Evolutionary conservation across 163 green algal genomes (phyloP).

Genomic region (Volvox carteri): DNA sequence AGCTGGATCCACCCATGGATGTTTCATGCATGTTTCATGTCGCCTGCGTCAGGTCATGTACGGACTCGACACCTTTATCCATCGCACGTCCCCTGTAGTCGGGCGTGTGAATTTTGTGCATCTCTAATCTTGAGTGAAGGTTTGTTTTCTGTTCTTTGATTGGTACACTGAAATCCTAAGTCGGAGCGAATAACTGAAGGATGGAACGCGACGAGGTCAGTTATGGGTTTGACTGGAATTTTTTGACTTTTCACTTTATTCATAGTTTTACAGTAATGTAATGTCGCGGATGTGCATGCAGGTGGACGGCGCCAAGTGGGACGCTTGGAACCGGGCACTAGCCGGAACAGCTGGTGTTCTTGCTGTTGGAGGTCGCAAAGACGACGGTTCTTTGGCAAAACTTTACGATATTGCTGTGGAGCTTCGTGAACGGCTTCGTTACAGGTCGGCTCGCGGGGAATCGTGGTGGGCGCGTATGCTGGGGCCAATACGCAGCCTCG

Average conservation of each 20-base stretch:
- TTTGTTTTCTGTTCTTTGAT: too few relatives aligned
- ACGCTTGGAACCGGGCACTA: slow-evolving; percentile 47
- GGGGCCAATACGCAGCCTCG: too few relatives aligned
- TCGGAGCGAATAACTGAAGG: not conserved
- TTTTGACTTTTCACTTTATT: not conserved
- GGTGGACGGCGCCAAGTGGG: slow-evolving; percentile 50
- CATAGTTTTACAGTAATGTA: not conserved
- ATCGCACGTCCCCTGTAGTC: too few relatives aligned
- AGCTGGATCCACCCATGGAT: too few relatives aligned
- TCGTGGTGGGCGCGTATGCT: not conserved
- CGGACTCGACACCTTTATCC: too few relatives aligned
- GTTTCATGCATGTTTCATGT: too few relatives aligned
- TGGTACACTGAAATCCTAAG: too few relatives aligned
- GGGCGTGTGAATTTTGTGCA: too few relatives aligned
- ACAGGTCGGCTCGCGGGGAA: slow-evolving; percentile 30
- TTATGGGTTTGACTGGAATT: not conserved
- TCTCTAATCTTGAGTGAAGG: too few relatives aligned
- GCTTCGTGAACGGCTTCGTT: slow-evolving; percentile 45
- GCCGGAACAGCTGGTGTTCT: not conserved
- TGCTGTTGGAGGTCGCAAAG: not conserved
- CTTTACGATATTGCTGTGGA: slow-evolving; percentile 54
- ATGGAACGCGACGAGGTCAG: slow-evolving; percentile 25
- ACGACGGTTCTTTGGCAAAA: not conserved
- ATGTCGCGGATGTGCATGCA: not conserved
- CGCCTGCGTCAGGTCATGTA: too few relatives aligned